phyloP scores from a whole-genome alignment of 331 rosid genomes.

The Quercus phellos region DNA sequence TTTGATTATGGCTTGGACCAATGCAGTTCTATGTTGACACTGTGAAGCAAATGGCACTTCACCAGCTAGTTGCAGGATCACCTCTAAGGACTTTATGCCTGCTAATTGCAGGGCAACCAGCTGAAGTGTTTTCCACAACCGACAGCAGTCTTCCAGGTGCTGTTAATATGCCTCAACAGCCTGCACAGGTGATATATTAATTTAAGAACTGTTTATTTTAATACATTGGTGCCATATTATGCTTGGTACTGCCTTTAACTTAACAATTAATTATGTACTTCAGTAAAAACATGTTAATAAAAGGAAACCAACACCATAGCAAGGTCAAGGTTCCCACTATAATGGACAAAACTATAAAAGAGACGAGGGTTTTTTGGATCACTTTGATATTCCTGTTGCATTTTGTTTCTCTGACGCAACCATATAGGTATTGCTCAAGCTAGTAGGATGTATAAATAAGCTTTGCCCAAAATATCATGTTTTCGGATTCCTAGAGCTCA shows the following conservation, averaged over 20 bases:
- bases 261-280: not conserved
- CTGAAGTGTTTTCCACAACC: conserved; percentile 59
- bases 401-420: not conserved
- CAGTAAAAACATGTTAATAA: not conserved
- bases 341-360: not conserved
- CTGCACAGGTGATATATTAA: conserved; percentile 60
- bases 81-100: conserved; percentile 94
- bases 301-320: not conserved
- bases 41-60: conserved; percentile 94
- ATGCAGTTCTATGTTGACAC: conserved; percentile 92
- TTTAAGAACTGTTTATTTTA: not conserved
- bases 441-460: conserved; percentile 7
- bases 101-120: conserved; percentile 88
- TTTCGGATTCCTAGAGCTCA: not conserved
- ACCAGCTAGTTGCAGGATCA: conserved; percentile 74
- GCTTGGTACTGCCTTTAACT: no score
- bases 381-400: not conserved
- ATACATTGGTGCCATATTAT: not conserved
- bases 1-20: conserved; percentile 20
- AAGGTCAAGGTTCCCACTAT: not conserved
- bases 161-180: conserved; percentile 39
- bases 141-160: conserved; percentile 31
- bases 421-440: not conserved
- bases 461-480: not conserved
- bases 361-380: not conserved